Percentiles rank a stretch among this genome's conserved stretches.
Conservation (phyloP, 1,139 yeast species). For the Eremothecium cymbalariae region DNA sequence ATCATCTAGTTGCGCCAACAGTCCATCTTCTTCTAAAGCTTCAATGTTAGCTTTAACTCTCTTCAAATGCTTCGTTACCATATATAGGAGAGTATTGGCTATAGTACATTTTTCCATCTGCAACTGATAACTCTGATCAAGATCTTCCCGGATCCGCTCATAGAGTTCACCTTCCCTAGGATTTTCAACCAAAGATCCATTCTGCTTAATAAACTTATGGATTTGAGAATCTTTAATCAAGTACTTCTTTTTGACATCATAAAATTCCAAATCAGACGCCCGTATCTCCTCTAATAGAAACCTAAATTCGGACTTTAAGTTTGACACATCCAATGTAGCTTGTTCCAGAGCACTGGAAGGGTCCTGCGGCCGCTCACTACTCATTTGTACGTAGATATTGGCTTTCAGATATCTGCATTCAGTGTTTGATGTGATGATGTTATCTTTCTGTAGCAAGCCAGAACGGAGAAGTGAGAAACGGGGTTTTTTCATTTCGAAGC, state of each 20-base stretch:
- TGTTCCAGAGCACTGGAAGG: constrained; percentile 71
- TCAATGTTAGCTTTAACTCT: constrained; percentile 70
- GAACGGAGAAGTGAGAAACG: no score
- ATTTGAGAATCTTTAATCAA: constrained; percentile 68
- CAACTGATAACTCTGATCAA: constrained; percentile 48
- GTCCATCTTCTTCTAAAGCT: constrained; percentile 70
- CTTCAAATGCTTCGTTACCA: constrained; percentile 65
- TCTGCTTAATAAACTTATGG: constrained; percentile 73
- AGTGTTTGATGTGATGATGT: no score
- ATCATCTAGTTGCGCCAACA: constrained; percentile 50
- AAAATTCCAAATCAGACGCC: constrained; percentile 56
- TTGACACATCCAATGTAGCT: constrained; percentile 67
- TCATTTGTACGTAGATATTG: no score
- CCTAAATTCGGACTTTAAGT: constrained; percentile 82
- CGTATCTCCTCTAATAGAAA: constrained; percentile 74
- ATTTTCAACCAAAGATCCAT: constrained; percentile 73
- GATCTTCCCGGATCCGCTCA: constrained; percentile 62
- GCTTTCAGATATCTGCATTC: no score
- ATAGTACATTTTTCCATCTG: constrained; percentile 73
- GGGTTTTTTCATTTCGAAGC: no score
- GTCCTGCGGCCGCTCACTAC: constrained; percentile 41
- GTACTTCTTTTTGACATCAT: constrained; percentile 59
- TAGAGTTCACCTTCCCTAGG: constrained; percentile 72
- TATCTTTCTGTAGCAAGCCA: no score
- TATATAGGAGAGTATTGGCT: constrained; percentile 75